Evolutionary conservation across 495 filamentous ascomycete genomes (phyloP), one percentile per base, ranked within the genome.

Genomic region (Xylaria flabelliformis): DNA sequence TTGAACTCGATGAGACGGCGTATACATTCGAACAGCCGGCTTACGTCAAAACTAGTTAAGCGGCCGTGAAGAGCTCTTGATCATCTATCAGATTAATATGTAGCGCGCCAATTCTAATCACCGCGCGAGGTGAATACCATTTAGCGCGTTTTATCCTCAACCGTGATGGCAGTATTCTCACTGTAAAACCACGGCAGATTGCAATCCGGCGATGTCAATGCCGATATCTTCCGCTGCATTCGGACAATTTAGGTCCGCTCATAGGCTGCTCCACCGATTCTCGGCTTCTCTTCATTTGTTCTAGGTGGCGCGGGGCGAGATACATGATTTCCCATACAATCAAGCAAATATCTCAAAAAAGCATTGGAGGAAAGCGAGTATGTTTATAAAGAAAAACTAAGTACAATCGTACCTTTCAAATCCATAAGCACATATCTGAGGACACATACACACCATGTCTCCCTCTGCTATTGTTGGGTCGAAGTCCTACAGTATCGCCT

Each of bases 231-330:
- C 24, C 64, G 26, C 21, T 67, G 17, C 42, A 32, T 32, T 29
- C 64, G 64, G 64, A 53, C 64, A 67, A 67, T 67, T 53, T 46
- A 67, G 53, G 44, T 53, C 64, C 64, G 24, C 29, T 44, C 63
- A 19, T 50, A 26, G 44, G n/a, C 3, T 51, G 24, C 64, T 53
- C 64, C 64, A 67, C 64, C 17, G 26, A 32, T 21, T 34, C 63
- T 48, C 63, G 42, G 41, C n/a, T 29, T 34, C 32, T 46, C 58
- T 21, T 21, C 19, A 61, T 61, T 39, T 41, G 19, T 21, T 29
- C 15, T 17, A 10, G 17, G 7, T 39, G 32, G 34, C n/a, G 58
- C 58, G 55, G 29, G 55, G 32, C 2, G 34, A 19, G 19, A 39
- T 39, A 34, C 58, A 4, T 61, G 10, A 36, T 32, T 36, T 32